Evolutionary conservation across 768 basidiomycete genomes (phyloP).

Genomic region (Pulveroboletus sp.): DNA sequence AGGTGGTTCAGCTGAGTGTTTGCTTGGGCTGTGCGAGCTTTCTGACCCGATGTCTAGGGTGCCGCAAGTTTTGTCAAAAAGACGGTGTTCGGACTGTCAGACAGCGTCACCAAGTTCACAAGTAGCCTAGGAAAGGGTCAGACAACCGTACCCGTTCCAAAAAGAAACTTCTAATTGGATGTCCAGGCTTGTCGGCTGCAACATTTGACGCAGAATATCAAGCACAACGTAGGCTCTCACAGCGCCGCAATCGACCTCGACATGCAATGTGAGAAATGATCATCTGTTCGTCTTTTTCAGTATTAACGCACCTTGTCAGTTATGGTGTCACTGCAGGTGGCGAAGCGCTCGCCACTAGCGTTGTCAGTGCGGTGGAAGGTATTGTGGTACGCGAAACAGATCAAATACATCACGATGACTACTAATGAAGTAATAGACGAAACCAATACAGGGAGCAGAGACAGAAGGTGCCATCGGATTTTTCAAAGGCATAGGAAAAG

Average conservation of each 20-base stretch:
- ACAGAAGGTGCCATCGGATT: slow-evolving; percentile 92
- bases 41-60: slow-evolving; percentile 52
- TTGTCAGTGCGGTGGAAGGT: slow-evolving; percentile 95
- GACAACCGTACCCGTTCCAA: background rate
- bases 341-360: slow-evolving; percentile 88
- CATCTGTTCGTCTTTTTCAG: background rate
- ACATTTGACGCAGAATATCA: slow-evolving; percentile 98
- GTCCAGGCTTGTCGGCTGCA: slow-evolving; percentile 85
- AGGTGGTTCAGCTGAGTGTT: slow-evolving; percentile 44
- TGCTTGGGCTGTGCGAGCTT: background rate
- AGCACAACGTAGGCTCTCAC: slow-evolving; percentile 79
- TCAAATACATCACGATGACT: background rate
- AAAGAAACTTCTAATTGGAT: background rate
- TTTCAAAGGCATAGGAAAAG: slow-evolving; percentile 97
- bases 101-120: slow-evolving; percentile 97
- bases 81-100: slow-evolving; percentile 93
- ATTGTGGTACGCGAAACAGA: slow-evolving; percentile 62
- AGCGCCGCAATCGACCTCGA: slow-evolving; percentile 90
- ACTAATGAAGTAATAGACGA: slow-evolving; percentile 56
- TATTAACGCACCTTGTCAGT: slow-evolving; percentile 35
- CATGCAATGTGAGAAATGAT: slow-evolving; percentile 76
- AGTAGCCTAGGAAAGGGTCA: slow-evolving; percentile 94
- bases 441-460: slow-evolving; percentile 97
- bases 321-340: slow-evolving; percentile 97
- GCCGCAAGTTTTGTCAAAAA: slow-evolving; percentile 99